Evolutionary conservation across 192 early-diverging fungal species (phyloP), one percentile per base, ranked within the genome.

Genomic region (Gaertneriomyces semiglobifer): DNA sequence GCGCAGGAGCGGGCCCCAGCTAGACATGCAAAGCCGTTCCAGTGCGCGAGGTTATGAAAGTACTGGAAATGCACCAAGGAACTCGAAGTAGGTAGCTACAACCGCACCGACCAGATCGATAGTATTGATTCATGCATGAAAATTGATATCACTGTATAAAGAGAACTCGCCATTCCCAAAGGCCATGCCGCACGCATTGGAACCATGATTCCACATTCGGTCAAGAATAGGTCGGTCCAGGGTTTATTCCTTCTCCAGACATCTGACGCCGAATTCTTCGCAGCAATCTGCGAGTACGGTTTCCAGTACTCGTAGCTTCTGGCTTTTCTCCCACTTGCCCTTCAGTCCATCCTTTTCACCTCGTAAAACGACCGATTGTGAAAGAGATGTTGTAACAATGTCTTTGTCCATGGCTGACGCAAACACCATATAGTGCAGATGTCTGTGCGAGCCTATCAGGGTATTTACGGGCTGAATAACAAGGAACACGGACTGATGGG

Each of bases 281-380:
- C 76, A 77, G 8, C 72, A 71, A 62, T 80, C 78, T 12, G 75
- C 71, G 20, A 80, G 53, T 6, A 62, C 74, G 16, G 65, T 74
- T 56, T 80, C 78, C 39, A 80, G 51, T 20, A 80, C 74, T 0
- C 78, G 44, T 39, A 52, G 58, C 52, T 60, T 51, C 47, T 80
- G 78, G 52, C 72, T 63, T 51, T 63, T 45, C 38, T 42, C 33
- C 78, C 78, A 80, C 52, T 69, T 71, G 2, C 52, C 69, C 72
- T 68, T 48, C 46, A 60, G 25, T 11, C 41, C 33, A 60, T 45
- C 72, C 3, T 51, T 58, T 25, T 62, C 60, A 20, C 20, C 52
- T 19, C 12, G 44, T 39, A 53, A 10, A 40, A 45, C 72, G 7
- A 72, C 72, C 45, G 57, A 53, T 39, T 64, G 69, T 12, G 69